These are phyloP conservation scores for Pancytospora philotis DNA, from an alignment of 371 early-diverging fungal species.

Conservation along the genomic window DNA sequence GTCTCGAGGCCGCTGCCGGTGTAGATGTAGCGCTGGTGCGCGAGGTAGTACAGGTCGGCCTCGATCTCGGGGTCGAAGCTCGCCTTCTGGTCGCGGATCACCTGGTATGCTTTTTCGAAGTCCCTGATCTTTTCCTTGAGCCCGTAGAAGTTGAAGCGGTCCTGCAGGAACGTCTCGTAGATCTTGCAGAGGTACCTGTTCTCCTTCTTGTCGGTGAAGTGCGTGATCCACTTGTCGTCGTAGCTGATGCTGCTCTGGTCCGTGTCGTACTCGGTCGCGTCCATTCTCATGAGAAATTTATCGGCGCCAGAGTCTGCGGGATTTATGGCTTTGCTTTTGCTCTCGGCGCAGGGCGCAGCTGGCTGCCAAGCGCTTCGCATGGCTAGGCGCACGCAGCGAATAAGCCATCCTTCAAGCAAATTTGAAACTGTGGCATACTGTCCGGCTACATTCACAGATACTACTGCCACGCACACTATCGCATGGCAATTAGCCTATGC, in stretches of 20 bases:
- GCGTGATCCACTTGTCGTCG: conserved; percentile 48
- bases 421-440: too few species aligned
- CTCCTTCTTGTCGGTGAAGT: conserved; percentile 48
- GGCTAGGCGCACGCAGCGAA: too few species aligned
- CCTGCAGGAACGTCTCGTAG: conserved; percentile 58
- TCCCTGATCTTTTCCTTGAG: conserved; percentile 68
- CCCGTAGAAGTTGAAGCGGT: conserved; percentile 80
- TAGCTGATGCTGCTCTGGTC: conserved; percentile 8
- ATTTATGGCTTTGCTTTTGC: too few species aligned
- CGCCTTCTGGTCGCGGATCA: conserved; percentile 62
- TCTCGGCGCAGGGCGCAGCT: too few species aligned
- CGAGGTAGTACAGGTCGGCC: conserved; percentile 63
- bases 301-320: neutral
- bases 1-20: conserved; percentile 62
- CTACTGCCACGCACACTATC: too few species aligned
- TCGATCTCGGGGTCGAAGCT: conserved; percentile 28
- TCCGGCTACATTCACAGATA: too few species aligned
- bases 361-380: too few species aligned
- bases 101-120: conserved; percentile 68
- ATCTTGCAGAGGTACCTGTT: conserved; percentile 42
- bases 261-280: conserved; percentile 15
- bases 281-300: conserved; percentile 9
- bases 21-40: conserved; percentile 64
- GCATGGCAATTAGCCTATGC: too few species aligned
- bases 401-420: too few species aligned